Evolutionary conservation across 495 filamentous ascomycete species (phyloP), one percentile per base, ranked within the genome.

Genomic region (Xylaria nigripes): DNA sequence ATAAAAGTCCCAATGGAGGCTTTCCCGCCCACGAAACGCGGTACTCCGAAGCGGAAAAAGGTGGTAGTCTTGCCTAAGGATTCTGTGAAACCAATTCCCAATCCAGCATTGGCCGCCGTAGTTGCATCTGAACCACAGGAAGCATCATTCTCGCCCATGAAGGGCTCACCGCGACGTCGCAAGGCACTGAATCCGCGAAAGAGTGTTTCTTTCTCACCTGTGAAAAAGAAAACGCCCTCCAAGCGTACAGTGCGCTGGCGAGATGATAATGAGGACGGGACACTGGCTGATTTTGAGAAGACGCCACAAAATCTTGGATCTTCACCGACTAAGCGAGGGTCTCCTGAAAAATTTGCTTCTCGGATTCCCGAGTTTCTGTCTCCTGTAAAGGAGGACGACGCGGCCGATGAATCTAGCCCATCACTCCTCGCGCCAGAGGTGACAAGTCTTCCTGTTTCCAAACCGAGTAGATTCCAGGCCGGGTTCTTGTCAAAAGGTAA

Each of bases 191-290:
- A 79, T 34, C 77, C 77, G 15, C 86, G 86, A 59, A 98, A 95
- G 70, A 81, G 82, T 12, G 79, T 95, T 44, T 79, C 83, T 25
- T 94, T 95, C 63, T 86, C 88, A 2, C 88, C 88, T 0, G 63
- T 65, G 0, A 92, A 88, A 75, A 93, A 93, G 72, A 86, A 80
- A 63, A 71, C 73, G 0, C 77, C 82, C 25, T 74, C 77, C 16
- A 93, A 95, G 73, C 76, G 88, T 60, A 81, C 79, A 34, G 93
- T 98, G 13, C 79, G 90, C 50, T 98, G 94, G 94, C 84, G 86
- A 44, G 93, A 98, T 64, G 93, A 97, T 60, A 86, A 86, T 48
- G 86, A 96, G 62, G 72, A 80, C 16, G 89, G 89, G 9, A 78
- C 84, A 27, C 71, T 96, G 25, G 87, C 88, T 50, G 92, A 96